These are phyloP conservation scores for Acanthamoeba divionensis DNA, from an alignment of 208 protist genomes.

Conservation along the genomic window DNA sequence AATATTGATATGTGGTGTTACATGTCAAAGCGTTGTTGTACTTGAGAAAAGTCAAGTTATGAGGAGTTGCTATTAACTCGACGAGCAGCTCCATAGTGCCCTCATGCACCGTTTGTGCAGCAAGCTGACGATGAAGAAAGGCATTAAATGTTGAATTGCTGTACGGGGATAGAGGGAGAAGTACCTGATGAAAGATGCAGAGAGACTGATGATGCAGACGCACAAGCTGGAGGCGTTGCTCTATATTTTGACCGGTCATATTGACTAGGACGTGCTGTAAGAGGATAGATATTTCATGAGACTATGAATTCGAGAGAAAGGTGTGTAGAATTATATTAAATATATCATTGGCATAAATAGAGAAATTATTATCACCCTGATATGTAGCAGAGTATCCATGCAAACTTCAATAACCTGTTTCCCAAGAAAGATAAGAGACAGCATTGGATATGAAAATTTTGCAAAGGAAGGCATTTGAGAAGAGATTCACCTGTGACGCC, in stretches of 20 bases:
- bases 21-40: not conserved
- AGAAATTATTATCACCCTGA: not conserved
- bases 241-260: not conserved
- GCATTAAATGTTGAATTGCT: no score
- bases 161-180: no score
- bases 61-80: not conserved
- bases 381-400: constrained; percentile 40
- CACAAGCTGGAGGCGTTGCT: not conserved
- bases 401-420: not conserved
- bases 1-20: not conserved
- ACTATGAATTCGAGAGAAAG: no score
- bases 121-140: not conserved
- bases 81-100: not conserved
- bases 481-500: not conserved
- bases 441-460: no score
- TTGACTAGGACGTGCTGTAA: no score
- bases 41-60: not conserved
- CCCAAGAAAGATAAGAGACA: no score
- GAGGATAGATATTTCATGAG: no score
- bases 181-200: no score
- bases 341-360: no score
- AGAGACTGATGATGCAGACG: not conserved
- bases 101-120: constrained; percentile 9
- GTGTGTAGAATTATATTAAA: no score
- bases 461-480: no score